Conservation (phyloP, 371 early-diverging fungal genomes). For the Mortierella sp. region DNA sequence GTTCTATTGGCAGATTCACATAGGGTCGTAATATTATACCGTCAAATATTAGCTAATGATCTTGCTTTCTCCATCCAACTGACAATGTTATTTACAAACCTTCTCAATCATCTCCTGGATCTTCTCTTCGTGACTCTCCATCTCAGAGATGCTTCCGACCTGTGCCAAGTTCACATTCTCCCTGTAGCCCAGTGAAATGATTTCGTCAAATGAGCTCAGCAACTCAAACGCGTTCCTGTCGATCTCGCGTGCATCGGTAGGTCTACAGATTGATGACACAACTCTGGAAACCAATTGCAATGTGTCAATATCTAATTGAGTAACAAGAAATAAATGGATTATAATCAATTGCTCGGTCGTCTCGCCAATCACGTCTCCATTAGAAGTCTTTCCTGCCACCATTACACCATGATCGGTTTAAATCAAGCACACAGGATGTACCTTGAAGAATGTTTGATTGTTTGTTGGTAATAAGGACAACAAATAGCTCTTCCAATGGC, state of each 20-base stretch:
- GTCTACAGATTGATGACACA: constrained; percentile 91
- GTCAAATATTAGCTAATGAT: not conserved
- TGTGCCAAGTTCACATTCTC: constrained; percentile 84
- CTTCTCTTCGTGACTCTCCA: constrained; percentile 97
- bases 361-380: too few relatives aligned
- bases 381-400: not conserved
- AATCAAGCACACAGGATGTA: constrained; percentile 59
- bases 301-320: constrained; percentile 77
- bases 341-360: too few relatives aligned
- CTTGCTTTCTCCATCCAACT: constrained; percentile 15
- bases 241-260: constrained; percentile 81
- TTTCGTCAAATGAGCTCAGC: constrained; percentile 95
- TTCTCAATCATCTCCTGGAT: constrained; percentile 95
- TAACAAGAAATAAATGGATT: not conserved
- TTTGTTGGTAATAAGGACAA: constrained; percentile 63
- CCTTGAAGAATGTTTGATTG: constrained; percentile 92
- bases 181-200: constrained; percentile 89
- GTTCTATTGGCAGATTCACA: constrained; percentile 64
- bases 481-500: constrained; percentile 94
- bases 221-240: constrained; percentile 92
- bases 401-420: constrained; percentile 64
- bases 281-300: constrained; percentile 94
- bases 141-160: constrained; percentile 91
- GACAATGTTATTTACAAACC: constrained; percentile 71
- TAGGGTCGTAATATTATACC: not conserved